Conservation (phyloP, 371 early-diverging fungal species). For the Dichotomocladium elegans region DNA sequence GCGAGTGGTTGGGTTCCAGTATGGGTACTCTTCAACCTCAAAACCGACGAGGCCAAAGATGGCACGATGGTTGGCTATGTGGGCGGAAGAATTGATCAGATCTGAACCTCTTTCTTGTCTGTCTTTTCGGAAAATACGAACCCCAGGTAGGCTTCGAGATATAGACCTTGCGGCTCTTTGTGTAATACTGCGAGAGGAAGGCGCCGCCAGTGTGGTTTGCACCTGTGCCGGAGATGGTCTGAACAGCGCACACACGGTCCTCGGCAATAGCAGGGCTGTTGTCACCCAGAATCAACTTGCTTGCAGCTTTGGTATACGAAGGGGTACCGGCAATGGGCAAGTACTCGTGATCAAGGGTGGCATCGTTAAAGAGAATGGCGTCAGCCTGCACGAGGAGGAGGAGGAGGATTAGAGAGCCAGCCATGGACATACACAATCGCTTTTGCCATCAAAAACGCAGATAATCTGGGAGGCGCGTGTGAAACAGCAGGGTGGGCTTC, state of each 20-base stretch:
- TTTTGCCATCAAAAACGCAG: no score
- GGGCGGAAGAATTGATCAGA: background rate
- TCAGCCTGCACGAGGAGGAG: slow-evolving; percentile 67
- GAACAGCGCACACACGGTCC: slow-evolving; percentile 69
- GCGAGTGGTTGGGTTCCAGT: slow-evolving; percentile 79
- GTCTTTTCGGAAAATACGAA: slow-evolving; percentile 16
- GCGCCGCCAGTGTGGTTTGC: slow-evolving; percentile 85
- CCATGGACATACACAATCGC: no score
- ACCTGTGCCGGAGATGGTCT: slow-evolving; percentile 96
- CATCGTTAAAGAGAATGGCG: slow-evolving; percentile 65
- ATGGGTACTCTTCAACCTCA: slow-evolving; percentile 78
- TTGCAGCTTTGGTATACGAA: slow-evolving; percentile 74
- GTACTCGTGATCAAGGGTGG: slow-evolving; percentile 89
- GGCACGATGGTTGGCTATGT: slow-evolving; percentile 81
- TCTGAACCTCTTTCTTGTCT: background rate
- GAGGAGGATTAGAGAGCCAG: no score
- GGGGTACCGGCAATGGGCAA: slow-evolving; percentile 81
- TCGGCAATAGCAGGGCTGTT: slow-evolving; percentile 77
- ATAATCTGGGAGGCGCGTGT: no score
- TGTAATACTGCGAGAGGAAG: slow-evolving; percentile 73
- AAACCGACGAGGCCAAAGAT: slow-evolving; percentile 87
- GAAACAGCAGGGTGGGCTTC: background rate
- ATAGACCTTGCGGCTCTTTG: slow-evolving; percentile 64
- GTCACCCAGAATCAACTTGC: slow-evolving; percentile 78
- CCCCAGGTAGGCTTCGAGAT: slow-evolving; percentile 98